A percentile compares a stretch with the other conserved stretches of the same genome.
Evolutionary conservation across 441 rosid genomes (phyloP).

Genomic region (Gossypium lobatum): DNA sequence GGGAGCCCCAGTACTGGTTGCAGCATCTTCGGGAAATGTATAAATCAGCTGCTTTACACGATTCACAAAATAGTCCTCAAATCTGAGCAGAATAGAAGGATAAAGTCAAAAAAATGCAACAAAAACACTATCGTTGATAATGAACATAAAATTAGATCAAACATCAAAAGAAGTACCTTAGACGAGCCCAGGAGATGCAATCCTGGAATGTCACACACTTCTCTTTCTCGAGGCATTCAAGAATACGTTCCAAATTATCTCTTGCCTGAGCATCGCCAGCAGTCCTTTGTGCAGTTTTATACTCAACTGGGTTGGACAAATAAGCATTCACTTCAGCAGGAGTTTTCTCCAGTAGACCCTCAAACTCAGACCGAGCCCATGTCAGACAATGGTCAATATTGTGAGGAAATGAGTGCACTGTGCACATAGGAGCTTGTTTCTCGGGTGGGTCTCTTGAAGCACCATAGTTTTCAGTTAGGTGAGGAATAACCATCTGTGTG

Average conservation of each 20-base stretch:
- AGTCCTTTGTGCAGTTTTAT: slow-evolving; percentile 48
- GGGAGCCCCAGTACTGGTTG: slow-evolving; percentile 81
- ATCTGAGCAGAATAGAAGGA: slow-evolving; percentile 40
- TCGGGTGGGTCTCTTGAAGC: slow-evolving; percentile 98
- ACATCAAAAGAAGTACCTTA: slow-evolving; percentile 25
- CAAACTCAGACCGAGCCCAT: slow-evolving; percentile 98
- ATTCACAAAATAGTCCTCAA: slow-evolving; percentile 79
- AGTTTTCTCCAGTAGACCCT: slow-evolving; percentile 92
- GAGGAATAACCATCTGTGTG: slow-evolving; percentile 97
- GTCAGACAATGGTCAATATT: slow-evolving; percentile 97
- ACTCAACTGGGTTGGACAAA: slow-evolving; percentile 64
- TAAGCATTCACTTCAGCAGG: slow-evolving; percentile 91
- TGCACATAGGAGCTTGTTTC: slow-evolving; percentile 99
- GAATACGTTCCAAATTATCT: slow-evolving; percentile 73
- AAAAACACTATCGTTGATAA: background rate
- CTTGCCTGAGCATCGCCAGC: slow-evolving; percentile 98
- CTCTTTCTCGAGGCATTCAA: slow-evolving; percentile 85
- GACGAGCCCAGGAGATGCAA: slow-evolving; percentile 90
- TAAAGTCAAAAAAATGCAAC: slow-evolving; percentile 8
- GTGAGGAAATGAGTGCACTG: slow-evolving; percentile 97
- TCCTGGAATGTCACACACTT: slow-evolving; percentile 73
- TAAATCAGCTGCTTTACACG: slow-evolving; percentile 84
- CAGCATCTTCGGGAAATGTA: slow-evolving; percentile 95
- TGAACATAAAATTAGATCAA: background rate
- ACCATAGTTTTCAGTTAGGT: slow-evolving; percentile 92